Conservation (phyloP, 2,329 filamentous ascomycete species). For the Gliomastix tumulicola region DNA sequence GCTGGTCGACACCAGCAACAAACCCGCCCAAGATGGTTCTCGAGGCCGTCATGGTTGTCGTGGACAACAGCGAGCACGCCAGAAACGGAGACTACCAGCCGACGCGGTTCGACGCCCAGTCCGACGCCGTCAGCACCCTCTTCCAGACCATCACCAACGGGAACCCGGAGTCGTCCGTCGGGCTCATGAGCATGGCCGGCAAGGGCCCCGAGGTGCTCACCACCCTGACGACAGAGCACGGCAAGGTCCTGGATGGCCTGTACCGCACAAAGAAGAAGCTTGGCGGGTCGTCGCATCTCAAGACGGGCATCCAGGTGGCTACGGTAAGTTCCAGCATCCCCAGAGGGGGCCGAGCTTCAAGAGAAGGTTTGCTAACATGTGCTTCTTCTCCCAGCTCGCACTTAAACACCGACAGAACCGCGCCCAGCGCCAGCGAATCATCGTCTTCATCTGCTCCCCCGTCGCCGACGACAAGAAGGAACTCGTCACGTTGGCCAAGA, state of each 20-base stretch:
- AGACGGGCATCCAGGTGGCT: constrained; percentile 92
- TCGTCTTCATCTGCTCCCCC: constrained; percentile 93
- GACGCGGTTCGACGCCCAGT: constrained; percentile 91
- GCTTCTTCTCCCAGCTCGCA: constrained; percentile 84
- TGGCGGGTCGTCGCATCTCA: constrained; percentile 77
- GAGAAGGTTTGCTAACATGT: too few relatives aligned
- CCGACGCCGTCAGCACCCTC: constrained; percentile 89
- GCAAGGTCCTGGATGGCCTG: constrained; percentile 87
- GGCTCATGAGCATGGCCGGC: constrained; percentile 97
- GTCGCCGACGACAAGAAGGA: constrained; percentile 85
- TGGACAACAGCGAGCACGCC: constrained; percentile 98
- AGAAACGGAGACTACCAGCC: constrained; percentile 91
- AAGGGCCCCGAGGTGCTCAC: constrained; percentile 96
- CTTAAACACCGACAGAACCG: constrained; percentile 98
- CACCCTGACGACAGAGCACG: constrained; percentile 91
- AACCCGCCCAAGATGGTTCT: constrained; percentile 96
- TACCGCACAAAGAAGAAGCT: constrained; percentile 90
- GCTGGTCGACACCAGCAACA: too few relatives aligned
- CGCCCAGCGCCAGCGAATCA: constrained; percentile 90
- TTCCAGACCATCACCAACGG: constrained; percentile 93
- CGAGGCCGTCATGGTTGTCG: constrained; percentile 99
- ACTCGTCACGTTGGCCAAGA: constrained; percentile 83
- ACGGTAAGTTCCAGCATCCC: constrained; percentile 53
- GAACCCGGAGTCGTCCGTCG: constrained; percentile 95
- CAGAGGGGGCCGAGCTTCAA: constrained; percentile 6